These are phyloP conservation scores for Lecanoromycetidae sp. DNA, from an alignment of 2,329 filamentous ascomycete genomes.

Conservation along the genomic window DNA sequence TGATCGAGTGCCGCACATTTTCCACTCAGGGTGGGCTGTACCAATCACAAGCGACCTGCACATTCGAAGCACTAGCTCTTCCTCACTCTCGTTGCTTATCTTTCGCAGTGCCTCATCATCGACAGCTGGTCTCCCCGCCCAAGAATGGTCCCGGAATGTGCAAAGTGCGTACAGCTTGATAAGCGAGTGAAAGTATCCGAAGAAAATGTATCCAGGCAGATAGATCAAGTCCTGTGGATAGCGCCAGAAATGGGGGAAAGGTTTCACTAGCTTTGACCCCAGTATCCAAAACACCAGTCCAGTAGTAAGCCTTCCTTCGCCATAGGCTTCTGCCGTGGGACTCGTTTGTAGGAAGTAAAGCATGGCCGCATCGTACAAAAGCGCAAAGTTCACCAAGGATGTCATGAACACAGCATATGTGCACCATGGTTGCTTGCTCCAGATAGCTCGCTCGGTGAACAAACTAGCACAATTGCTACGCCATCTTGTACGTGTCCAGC, in stretches of 20 bases:
- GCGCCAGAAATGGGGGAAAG: conserved; percentile 39
- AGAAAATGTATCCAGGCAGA: conserved; percentile 40
- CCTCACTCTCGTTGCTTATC: no score
- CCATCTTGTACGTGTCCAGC: conserved; percentile 49
- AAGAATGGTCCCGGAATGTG: conserved; percentile 26
- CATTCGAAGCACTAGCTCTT: no score
- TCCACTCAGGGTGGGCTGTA: no score
- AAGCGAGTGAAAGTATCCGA: conserved; percentile 46
- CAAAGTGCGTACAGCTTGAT: conserved; percentile 46
- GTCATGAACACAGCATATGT: conserved; percentile 46
- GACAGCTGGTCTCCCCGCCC: not conserved
- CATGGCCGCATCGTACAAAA: conserved; percentile 40
- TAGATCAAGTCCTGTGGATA: conserved; percentile 42
- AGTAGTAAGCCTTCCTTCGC: not conserved
- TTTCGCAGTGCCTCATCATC: no score
- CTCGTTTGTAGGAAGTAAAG: conserved; percentile 25
- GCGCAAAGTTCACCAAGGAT: conserved; percentile 44
- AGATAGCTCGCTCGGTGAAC: conserved; percentile 26
- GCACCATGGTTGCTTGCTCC: conserved; percentile 38
- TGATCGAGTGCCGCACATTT: no score
- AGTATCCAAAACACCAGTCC: conserved; percentile 35
- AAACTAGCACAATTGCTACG: conserved; percentile 43
- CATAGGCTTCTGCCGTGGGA: conserved; percentile 13
- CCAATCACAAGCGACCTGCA: no score
- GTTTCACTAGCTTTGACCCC: conserved; percentile 45